A percentile compares a stretch with the other conserved stretches of the same genome.
These are phyloP conservation scores for Colletotrichum lini DNA, from an alignment of 2,329 filamentous ascomycete species.

Conservation along the genomic window DNA sequence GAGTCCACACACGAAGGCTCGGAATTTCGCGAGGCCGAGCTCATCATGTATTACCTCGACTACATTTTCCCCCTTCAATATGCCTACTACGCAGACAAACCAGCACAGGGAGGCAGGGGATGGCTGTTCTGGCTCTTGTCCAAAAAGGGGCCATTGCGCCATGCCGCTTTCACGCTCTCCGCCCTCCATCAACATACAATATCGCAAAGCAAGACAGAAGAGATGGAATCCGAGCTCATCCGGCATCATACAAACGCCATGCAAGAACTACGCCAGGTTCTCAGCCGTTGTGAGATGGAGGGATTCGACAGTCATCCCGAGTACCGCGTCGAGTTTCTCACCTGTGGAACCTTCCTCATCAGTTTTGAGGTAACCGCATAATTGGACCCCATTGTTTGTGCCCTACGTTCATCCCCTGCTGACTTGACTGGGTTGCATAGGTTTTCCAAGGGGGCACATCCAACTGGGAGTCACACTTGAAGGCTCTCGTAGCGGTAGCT, in stretches of 20 bases:
- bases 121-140: conserved; percentile 48
- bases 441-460: conserved; percentile 36
- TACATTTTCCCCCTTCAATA: conserved; percentile 49
- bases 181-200: conserved; percentile 48
- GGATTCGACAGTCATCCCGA: conserved; percentile 37
- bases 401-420: neutral
- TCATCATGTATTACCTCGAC: conserved; percentile 49
- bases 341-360: conserved; percentile 46
- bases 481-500: conserved; percentile 23
- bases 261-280: conserved; percentile 45
- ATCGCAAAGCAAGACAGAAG: conserved; percentile 41
- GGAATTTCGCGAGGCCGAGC: conserved; percentile 46
- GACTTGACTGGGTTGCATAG: conserved; percentile 3
- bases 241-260: conserved; percentile 48
- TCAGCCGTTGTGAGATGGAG: conserved; percentile 26
- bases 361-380: conserved; percentile 45
- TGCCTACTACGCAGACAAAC: conserved; percentile 47
- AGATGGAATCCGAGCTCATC: conserved; percentile 44
- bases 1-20: neutral
- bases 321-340: conserved; percentile 47
- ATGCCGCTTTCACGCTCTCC: conserved; percentile 47
- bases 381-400: neutral
- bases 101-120: conserved; percentile 46
- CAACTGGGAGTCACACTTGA: conserved; percentile 37
- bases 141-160: conserved; percentile 44